These are phyloP conservation scores for Wickerhamiella brachini DNA, from an alignment of 805 yeast species.

Conservation along the genomic window DNA sequence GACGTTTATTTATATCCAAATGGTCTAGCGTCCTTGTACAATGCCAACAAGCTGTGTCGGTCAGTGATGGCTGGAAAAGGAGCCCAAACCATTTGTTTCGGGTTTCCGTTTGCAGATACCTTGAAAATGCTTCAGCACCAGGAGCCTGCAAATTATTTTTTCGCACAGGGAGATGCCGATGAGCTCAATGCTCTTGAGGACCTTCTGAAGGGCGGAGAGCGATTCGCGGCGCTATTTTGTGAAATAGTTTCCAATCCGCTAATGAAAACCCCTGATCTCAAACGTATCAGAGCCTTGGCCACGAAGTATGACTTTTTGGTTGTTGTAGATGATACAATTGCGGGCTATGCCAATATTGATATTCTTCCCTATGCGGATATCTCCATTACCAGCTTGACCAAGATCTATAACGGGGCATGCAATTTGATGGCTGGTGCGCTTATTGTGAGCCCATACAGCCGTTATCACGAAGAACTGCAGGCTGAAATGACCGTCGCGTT, in stretches of 20 bases:
- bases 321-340: conserved; percentile 70
- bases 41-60: conserved; percentile 36
- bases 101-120: conserved; percentile 76
- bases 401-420: conserved; percentile 68
- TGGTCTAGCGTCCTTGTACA: conserved; percentile 70
- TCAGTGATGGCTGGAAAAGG: conserved; percentile 12
- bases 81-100: conserved; percentile 35
- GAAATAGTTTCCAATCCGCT: conserved; percentile 75
- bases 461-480: conserved; percentile 32
- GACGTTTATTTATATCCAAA: conserved; percentile 63
- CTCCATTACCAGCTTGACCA: conserved; percentile 59
- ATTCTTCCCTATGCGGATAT: conserved; percentile 57
- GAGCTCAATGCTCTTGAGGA: conserved; percentile 40
- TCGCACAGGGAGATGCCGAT: conserved; percentile 61
- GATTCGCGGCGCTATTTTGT: conserved; percentile 34
- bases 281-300: conserved; percentile 41
- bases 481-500: conserved; percentile 35
- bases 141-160: conserved; percentile 66
- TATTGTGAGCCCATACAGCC: conserved; percentile 46
- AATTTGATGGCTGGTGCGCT: conserved; percentile 74
- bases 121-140: conserved; percentile 56
- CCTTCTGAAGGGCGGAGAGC: conserved; percentile 33
- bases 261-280: conserved; percentile 55
- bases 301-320: conserved; percentile 49
- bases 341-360: conserved; percentile 59